These are phyloP conservation scores for Pyrus hybrid DNA, from an alignment of 331 rosid species.

Conservation along the genomic window DNA sequence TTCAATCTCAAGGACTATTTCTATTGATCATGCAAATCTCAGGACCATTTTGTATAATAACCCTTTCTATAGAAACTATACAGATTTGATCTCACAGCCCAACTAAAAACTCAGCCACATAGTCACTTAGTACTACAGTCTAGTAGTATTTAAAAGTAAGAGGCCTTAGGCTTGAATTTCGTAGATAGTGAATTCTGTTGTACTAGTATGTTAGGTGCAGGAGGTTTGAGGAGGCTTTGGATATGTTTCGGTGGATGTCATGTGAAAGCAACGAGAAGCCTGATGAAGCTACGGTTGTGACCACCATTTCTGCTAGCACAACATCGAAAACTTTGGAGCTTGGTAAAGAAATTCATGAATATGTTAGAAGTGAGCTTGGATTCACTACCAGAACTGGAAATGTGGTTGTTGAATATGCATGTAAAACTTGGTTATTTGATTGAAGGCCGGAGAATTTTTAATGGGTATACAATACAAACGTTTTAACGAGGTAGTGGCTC, in stretches of 20 bases:
- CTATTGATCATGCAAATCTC: too few species aligned
- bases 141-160: too few species aligned
- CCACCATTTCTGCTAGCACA: slow-evolving; percentile 61
- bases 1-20: too few species aligned
- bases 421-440: slow-evolving; percentile 66
- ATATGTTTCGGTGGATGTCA: too few species aligned
- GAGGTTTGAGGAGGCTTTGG: slow-evolving; percentile 43
- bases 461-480: slow-evolving; percentile 61
- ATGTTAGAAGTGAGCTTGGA: slow-evolving; percentile 30
- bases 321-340: slow-evolving; percentile 41
- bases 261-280: too few species aligned
- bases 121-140: too few species aligned
- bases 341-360: slow-evolving; percentile 59
- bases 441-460: slow-evolving; percentile 31
- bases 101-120: too few species aligned
- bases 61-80: too few species aligned
- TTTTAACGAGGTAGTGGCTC: slow-evolving; percentile 52
- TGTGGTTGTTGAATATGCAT: slow-evolving; percentile 55
- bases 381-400: slow-evolving; percentile 39
- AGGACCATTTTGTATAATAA: too few species aligned
- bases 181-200: too few species aligned
- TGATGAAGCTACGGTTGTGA: slow-evolving; percentile 32
- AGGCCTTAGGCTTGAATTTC: too few species aligned
- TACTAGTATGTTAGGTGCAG: slow-evolving; percentile 47
- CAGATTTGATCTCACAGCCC: too few species aligned